A percentile compares a stretch with the other conserved stretches of the same genome.
These are phyloP conservation scores for Colletotrichum incanum DNA, from an alignment of 2,329 filamentous ascomycete genomes.

Conservation along the genomic window DNA sequence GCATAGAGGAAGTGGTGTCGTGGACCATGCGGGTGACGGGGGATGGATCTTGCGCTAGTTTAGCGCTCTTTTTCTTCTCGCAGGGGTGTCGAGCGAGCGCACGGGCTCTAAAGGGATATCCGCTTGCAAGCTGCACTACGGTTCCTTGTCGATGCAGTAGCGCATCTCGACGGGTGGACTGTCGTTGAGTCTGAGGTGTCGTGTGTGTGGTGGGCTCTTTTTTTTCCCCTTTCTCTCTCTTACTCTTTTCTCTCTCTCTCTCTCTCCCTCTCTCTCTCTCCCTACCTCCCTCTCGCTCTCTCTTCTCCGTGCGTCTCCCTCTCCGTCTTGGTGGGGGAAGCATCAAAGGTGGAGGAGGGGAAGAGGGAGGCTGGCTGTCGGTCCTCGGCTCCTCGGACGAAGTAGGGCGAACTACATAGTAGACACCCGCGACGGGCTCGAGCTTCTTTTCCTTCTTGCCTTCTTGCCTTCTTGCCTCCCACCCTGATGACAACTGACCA, in stretches of 20 bases:
- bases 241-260: neutral
- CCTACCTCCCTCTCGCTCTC: neutral
- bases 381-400: constrained; percentile 31
- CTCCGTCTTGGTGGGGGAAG: neutral
- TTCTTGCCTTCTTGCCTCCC: constrained; percentile 9
- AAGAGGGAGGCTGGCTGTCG: constrained; percentile 29
- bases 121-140: constrained; percentile 34
- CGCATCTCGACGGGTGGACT: constrained; percentile 27
- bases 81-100: constrained; percentile 8
- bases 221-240: neutral
- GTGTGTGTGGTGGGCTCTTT: constrained; percentile 34
- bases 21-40: constrained; percentile 34
- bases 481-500: constrained; percentile 19
- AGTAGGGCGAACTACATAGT: constrained; percentile 22
- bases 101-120: constrained; percentile 29
- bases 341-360: neutral
- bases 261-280: neutral
- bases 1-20: constrained; percentile 24
- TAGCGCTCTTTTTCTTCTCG: constrained; percentile 8
- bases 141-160: constrained; percentile 37
- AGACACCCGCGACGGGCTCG: constrained; percentile 17
- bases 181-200: constrained; percentile 19
- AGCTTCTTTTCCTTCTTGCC: constrained; percentile 2
- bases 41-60: constrained; percentile 37
- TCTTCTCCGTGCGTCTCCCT: neutral